Evolutionary conservation across 2,329 filamentous ascomycete genomes (phyloP).

Genomic region (Apiospora pterosperma): DNA sequence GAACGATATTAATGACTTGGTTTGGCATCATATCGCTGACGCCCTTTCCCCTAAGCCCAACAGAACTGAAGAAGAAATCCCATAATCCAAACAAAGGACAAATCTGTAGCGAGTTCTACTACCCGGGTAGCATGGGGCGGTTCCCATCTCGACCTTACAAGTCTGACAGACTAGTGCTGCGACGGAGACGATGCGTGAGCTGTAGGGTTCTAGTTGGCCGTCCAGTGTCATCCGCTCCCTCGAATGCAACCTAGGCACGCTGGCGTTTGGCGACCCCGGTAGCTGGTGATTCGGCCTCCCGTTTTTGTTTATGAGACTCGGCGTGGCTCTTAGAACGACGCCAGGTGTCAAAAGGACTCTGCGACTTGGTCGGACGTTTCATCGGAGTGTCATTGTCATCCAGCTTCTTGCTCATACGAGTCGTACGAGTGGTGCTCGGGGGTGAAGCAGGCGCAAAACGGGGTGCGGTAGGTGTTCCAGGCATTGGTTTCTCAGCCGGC

Average conservation of each 20-base stretch:
- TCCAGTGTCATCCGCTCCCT: constrained; percentile 3
- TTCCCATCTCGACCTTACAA: not conserved
- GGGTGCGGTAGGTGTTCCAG: constrained; percentile 52
- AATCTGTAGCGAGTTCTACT: not conserved
- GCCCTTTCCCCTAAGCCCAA: not conserved
- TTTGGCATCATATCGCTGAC: not conserved
- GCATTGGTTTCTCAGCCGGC: constrained; percentile 30
- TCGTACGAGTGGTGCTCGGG: constrained; percentile 58
- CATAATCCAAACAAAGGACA: not conserved
- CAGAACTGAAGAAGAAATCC: not conserved
- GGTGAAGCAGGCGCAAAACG: constrained; percentile 58
- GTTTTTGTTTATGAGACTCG: not conserved
- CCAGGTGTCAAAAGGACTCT: not conserved
- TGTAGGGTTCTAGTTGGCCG: not conserved
- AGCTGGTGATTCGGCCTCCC: not conserved
- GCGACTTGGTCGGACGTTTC: not conserved
- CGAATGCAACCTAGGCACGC: constrained; percentile 23
- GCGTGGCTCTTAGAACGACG: constrained; percentile 4
- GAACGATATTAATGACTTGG: not conserved
- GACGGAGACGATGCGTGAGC: not conserved
- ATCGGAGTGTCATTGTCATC: not conserved
- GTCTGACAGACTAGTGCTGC: not conserved
- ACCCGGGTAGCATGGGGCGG: not conserved
- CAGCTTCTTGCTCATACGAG: constrained; percentile 49
- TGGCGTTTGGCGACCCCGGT: constrained; percentile 22